Base-by-base conservation (phyloP, 257 asterid genomes). In the Anisodus tanguticus region DNA sequence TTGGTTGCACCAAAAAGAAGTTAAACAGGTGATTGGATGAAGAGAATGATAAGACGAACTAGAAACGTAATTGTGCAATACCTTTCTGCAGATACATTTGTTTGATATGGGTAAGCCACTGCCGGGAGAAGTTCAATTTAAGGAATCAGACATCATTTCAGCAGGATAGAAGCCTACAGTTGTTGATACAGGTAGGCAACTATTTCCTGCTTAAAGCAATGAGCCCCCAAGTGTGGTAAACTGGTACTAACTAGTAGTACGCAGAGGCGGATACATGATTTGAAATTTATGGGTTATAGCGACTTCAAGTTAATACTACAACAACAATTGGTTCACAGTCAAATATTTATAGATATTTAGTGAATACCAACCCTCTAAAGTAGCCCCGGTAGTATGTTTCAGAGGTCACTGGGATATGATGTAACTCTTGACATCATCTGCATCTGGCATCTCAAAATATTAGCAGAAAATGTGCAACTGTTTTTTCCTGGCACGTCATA, bases 31-130 rank as follows among this genome's bases (percentile, higher is more conserved):
- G 16, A 66, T 12, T 79, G 17, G 51, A 53, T 4, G 49, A 26
- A 31, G 8, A 76, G 47, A 77, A 53, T 53, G 11, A 49, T 26
- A 31, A 31, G 35, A 31, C 35, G 2, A 53, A 4, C 64, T 53
- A 77, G 64, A 77, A 77, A 4, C 26, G 64, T 77, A 77, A 77
- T 77, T 31, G 11, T 70, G 7, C 77, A 17, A 39, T 26, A 45
- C 19, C 81, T 78, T 49, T 13, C 82, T 85, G 86, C 87, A 88
- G 89, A 84, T 86, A 13, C 91, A 90, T 86, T 37, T 88, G 89
- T 88, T 90, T 83, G 92, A 88, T 77, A 41, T 88, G 54, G 59
- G 87, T 57, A 81, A 77, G 82, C 82, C 82, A 77, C 16, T 86
- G 0, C 87, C 84, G 0, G 90, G 90, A 41, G 90, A 90, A 37